These are phyloP conservation scores for Phenoliferia sp. DNA, from an alignment of 1,284 basidiomycete species.

Conservation along the genomic window DNA sequence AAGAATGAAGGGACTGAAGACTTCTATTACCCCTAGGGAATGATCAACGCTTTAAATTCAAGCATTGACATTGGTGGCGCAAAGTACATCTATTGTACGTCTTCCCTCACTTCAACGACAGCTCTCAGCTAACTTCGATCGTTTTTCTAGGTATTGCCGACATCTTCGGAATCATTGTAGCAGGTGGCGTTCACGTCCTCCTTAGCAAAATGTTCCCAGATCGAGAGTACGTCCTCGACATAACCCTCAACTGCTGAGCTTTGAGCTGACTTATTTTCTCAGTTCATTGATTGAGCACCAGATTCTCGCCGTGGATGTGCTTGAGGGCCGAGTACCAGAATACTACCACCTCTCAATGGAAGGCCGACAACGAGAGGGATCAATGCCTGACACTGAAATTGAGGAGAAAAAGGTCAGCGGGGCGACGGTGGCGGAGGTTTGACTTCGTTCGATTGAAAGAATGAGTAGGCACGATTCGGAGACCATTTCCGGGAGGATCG, in stretches of 20 bases:
- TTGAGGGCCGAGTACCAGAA: neutral
- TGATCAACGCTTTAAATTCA: constrained; percentile 23
- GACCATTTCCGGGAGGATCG: no score
- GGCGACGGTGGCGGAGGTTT: neutral
- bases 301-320: neutral
- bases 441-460: no score
- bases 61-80: constrained; percentile 1
- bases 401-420: neutral
- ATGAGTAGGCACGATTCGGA: no score
- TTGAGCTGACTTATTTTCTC: neutral
- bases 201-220: constrained; percentile 17
- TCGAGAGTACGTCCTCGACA: constrained; percentile 13
- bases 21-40: no score
- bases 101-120: no score
- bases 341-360: neutral
- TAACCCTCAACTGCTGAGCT: neutral
- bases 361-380: no score
- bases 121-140: neutral
- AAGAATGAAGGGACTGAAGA: no score
- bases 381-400: neutral
- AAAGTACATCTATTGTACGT: no score
- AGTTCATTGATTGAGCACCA: neutral
- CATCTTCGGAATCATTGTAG: constrained; percentile 14
- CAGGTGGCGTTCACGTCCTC: constrained; percentile 2
- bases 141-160: constrained; percentile 5